Evolutionary conservation across 805 yeast species (phyloP).

Genomic region (Scheffersomyces ergatensis): DNA sequence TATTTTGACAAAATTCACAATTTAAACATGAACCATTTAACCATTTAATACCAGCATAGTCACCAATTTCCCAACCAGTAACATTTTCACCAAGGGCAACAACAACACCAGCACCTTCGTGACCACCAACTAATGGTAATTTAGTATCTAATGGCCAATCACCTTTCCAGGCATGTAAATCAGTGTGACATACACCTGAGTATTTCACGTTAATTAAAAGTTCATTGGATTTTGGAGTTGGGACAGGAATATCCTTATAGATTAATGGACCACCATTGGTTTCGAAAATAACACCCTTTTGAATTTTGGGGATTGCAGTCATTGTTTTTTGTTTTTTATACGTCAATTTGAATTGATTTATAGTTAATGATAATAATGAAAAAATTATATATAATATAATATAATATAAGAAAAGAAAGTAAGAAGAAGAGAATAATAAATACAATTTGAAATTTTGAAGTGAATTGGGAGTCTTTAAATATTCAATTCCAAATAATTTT

Average conservation of each 20-base stretch:
- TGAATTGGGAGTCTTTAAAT: not conserved
- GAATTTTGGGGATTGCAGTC: constrained; percentile 36
- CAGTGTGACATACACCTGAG: constrained; percentile 48
- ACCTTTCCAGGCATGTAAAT: constrained; percentile 47
- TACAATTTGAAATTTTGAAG: not conserved
- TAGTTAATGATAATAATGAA: not conserved
- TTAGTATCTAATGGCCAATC: constrained; percentile 46
- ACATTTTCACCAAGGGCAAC: constrained; percentile 42
- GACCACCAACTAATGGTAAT: constrained; percentile 47
- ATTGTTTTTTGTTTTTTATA: constrained; percentile 6
- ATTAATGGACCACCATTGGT: constrained; percentile 40
- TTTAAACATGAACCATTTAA: constrained; percentile 43
- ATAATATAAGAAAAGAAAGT: not conserved
- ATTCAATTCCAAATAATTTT: not conserved
- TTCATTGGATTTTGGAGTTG: constrained; percentile 39
- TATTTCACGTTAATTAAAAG: constrained; percentile 42
- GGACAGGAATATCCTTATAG: constrained; percentile 43
- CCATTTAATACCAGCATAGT: constrained; percentile 45
- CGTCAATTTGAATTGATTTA: not conserved
- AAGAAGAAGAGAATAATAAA: not conserved
- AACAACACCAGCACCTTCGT: constrained; percentile 49
- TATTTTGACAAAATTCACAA: constrained; percentile 41
- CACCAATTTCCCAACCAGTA: constrained; percentile 42
- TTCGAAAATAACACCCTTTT: constrained; percentile 43
- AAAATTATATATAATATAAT: not conserved